Conservation (phyloP, 441 rosid species). For the Gossypium davidsonii region DNA sequence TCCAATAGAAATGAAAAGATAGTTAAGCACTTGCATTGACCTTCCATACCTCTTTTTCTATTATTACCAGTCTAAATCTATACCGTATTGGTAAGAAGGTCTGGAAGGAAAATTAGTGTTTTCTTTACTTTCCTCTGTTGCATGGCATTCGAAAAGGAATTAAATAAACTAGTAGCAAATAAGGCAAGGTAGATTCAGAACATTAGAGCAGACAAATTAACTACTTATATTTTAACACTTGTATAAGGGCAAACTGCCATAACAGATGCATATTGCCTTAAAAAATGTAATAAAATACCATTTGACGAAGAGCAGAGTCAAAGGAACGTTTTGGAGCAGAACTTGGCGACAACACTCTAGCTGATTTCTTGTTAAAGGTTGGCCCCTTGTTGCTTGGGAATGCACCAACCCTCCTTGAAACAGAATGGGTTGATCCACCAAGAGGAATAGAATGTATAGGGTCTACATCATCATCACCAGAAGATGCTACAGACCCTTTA, state of each 20-base stretch:
- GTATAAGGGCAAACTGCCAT: background rate
- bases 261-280: conserved; percentile 11
- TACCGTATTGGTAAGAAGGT: background rate
- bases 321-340: conserved; percentile 84
- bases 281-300: conserved; percentile 42
- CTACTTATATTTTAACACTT: background rate
- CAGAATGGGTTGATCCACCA: conserved; percentile 45
- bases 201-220: conserved; percentile 12
- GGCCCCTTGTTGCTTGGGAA: conserved; percentile 59
- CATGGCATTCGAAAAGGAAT: conserved; percentile 1
- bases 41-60: background rate
- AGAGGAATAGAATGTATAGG: conserved; percentile 57
- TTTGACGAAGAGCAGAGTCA: conserved; percentile 74
- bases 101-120: background rate
- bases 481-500: conserved; percentile 89
- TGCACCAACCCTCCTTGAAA: conserved; percentile 50
- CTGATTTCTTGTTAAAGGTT: conserved; percentile 51
- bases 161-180: conserved; percentile 5
- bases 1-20: background rate
- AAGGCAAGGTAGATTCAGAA: background rate
- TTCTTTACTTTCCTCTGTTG: background rate
- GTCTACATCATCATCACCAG: conserved; percentile 84
- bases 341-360: conserved; percentile 52
- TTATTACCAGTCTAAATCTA: background rate
- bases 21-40: background rate